A percentile compares a stretch with the other conserved stretches of the same genome.
These are phyloP conservation scores for Talaromyces adpressus DNA, from an alignment of 495 filamentous ascomycete species.

Conservation along the genomic window DNA sequence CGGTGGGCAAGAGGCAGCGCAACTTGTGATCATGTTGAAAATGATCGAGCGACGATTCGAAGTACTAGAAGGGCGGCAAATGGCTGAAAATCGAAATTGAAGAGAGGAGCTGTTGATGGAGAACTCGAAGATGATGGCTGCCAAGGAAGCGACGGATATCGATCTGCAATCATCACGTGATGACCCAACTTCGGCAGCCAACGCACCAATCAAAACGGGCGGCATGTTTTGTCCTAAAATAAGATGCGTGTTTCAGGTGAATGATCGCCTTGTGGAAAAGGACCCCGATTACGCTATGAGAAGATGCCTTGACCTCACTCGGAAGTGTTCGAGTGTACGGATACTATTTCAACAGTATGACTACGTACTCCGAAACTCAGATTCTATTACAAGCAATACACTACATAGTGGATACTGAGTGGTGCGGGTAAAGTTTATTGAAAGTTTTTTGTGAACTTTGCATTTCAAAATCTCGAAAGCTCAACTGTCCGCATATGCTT, in stretches of 20 bases:
- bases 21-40: neutral
- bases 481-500: neutral
- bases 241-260: too few species aligned
- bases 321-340: too few species aligned
- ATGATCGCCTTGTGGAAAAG: too few species aligned
- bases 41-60: neutral
- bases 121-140: neutral
- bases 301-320: too few species aligned
- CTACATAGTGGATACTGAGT: too few species aligned
- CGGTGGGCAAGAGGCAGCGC: neutral
- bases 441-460: neutral
- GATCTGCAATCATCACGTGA: neutral
- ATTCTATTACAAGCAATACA: neutral
- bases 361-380: neutral
- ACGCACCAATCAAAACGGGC: too few species aligned
- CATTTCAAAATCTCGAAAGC: neutral
- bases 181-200: too few species aligned
- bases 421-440: neutral
- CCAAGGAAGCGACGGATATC: neutral
- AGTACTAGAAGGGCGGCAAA: neutral
- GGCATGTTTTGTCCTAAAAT: too few species aligned
- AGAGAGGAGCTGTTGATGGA: neutral
- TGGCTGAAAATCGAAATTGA: neutral
- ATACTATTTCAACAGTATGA: neutral
- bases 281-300: too few species aligned